Percentiles rank a stretch among this genome's conserved stretches.
Evolutionary conservation across 371 early-diverging fungal species (phyloP).

Genomic region (Entomophthora muscae): DNA sequence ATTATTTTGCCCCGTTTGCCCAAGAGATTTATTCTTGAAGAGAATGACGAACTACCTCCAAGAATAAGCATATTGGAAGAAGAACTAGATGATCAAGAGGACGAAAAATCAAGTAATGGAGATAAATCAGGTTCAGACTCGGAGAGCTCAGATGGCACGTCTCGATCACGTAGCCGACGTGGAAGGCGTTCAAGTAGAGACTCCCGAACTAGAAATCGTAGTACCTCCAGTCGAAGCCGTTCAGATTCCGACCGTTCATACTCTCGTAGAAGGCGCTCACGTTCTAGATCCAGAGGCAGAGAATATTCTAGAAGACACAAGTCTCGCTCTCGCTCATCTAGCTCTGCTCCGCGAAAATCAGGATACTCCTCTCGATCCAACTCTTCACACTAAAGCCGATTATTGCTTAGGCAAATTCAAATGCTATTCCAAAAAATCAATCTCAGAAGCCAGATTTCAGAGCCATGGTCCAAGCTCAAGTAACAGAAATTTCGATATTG

Average conservation of each 20-base stretch:
- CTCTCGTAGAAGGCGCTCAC: neutral
- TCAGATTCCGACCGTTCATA: neutral
- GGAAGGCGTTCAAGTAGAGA: too few relatives aligned
- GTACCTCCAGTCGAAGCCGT: neutral
- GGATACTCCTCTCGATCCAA: neutral
- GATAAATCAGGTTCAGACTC: neutral
- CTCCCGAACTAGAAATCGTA: too few relatives aligned
- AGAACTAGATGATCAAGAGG: constrained; percentile 29
- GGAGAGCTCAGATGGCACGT: neutral
- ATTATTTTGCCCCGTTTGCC: constrained; percentile 70
- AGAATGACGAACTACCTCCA: constrained; percentile 66
- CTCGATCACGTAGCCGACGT: neutral
- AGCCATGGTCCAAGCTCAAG: too few relatives aligned
- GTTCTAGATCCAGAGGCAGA: neutral
- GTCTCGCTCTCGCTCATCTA: neutral
- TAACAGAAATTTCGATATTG: too few relatives aligned
- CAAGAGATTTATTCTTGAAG: constrained; percentile 66
- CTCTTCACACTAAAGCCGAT: too few relatives aligned
- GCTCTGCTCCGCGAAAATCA: neutral
- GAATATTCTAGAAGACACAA: neutral
- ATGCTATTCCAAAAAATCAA: too few relatives aligned
- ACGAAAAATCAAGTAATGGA: neutral
- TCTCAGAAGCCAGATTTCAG: too few relatives aligned
- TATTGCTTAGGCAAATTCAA: too few relatives aligned
- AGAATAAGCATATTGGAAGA: constrained; percentile 63